A percentile compares a stretch with the other conserved stretches of the same genome.
Evolutionary conservation across 2,329 filamentous ascomycete genomes (phyloP).

Genomic region (Rutstroemia sp.): DNA sequence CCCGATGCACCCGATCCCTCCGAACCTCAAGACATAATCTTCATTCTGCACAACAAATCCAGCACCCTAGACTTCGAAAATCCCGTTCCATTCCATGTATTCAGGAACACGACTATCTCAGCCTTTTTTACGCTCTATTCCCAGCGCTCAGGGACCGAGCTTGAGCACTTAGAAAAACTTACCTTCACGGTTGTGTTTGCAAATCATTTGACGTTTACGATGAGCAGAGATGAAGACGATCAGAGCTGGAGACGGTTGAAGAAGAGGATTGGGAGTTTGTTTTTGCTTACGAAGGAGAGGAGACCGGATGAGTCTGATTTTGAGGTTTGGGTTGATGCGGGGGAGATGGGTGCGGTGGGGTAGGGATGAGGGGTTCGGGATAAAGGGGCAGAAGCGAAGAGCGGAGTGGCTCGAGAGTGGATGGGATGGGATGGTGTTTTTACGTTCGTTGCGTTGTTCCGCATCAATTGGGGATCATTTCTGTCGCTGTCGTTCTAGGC

Average conservation of each 20-base stretch:
- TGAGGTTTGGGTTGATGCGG: background rate
- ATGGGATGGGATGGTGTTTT: background rate
- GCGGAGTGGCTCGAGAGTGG: no score
- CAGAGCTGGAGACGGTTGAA: background rate
- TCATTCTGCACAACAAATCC: background rate
- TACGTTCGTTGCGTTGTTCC: background rate
- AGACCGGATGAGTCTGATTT: background rate
- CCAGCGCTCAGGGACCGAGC: background rate
- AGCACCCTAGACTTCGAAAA: background rate
- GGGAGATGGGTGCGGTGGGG: background rate
- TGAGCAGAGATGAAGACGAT: background rate
- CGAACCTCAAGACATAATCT: background rate
- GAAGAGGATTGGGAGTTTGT: constrained; percentile 3
- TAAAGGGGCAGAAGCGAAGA: no score
- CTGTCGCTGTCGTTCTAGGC: background rate
- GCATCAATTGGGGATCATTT: background rate
- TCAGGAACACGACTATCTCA: background rate
- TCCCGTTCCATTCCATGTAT: background rate
- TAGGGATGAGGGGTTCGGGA: background rate
- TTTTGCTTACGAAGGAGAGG: background rate
- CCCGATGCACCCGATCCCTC: background rate
- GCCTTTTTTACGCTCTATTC: background rate
- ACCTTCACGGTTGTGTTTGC: constrained; percentile 1
- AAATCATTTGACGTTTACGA: background rate
- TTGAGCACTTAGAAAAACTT: background rate